Evolutionary conservation across 2,329 filamentous ascomycete species (phyloP).

Genomic region (Cercospora janseana): DNA sequence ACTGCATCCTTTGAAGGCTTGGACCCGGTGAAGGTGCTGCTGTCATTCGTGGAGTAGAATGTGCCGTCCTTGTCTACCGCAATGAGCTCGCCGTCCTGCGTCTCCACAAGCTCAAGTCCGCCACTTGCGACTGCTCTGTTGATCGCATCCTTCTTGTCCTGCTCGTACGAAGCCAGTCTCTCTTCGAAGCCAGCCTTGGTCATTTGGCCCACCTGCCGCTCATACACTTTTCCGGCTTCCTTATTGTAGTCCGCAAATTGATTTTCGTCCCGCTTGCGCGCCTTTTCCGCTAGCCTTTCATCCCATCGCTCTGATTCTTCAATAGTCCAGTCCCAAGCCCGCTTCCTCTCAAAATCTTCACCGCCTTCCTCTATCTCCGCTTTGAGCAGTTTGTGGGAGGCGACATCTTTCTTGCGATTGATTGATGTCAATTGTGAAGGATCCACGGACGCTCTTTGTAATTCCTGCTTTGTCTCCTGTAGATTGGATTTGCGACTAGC

Average conservation of each 20-base stretch:
- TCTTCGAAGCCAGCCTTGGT: constrained; percentile 47
- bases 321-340: constrained; percentile 97
- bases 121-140: constrained; percentile 81
- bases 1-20: constrained; percentile 84
- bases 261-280: constrained; percentile 74
- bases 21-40: constrained; percentile 75
- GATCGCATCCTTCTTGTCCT: constrained; percentile 79
- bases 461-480: constrained; percentile 79
- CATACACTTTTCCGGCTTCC: constrained; percentile 90
- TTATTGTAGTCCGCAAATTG: constrained; percentile 86
- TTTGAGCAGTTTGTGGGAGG: constrained; percentile 89
- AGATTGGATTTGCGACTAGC: constrained; percentile 67
- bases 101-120: constrained; percentile 89
- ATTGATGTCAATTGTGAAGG: constrained; percentile 73
- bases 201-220: constrained; percentile 78
- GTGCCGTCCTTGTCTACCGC: constrained; percentile 87
- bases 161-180: constrained; percentile 73
- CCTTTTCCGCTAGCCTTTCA: constrained; percentile 81
- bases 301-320: constrained; percentile 96
- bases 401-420: constrained; percentile 82
- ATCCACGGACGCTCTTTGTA: constrained; percentile 74
- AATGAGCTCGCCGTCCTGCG: constrained; percentile 89
- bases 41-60: constrained; percentile 84
- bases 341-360: constrained; percentile 94
- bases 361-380: constrained; percentile 81